Conservation (phyloP, 768 basidiomycete genomes). For the Pleurotus eryngii region DNA sequence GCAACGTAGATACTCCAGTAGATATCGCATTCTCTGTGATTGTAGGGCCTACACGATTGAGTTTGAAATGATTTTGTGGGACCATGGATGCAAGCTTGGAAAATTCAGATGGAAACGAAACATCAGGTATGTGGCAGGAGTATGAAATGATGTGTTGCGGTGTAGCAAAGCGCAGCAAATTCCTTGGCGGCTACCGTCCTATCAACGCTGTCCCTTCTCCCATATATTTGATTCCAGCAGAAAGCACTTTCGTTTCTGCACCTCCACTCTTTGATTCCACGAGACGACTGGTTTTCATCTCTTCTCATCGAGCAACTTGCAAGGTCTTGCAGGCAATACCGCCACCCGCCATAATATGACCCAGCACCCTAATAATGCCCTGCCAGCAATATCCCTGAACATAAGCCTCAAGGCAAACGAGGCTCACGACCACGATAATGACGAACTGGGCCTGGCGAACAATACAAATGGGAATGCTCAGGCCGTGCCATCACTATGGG, state of each 20-base stretch:
- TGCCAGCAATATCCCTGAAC: conserved; percentile 9
- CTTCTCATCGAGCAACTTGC: not conserved
- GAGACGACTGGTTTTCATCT: conserved; percentile 7
- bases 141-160: not conserved
- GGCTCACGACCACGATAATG: conserved; percentile 39
- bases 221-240: not conserved
- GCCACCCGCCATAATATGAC: not conserved
- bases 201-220: not conserved
- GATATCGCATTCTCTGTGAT: too few species aligned
- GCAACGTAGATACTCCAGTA: not conserved
- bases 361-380: not conserved
- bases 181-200: not conserved
- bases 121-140: not conserved
- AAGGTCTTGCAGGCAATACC: conserved; percentile 4
- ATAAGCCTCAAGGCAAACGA: conserved; percentile 25
- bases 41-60: too few species aligned
- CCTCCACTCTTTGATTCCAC: not conserved
- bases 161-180: not conserved
- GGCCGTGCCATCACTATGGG: conserved; percentile 55
- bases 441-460: conserved; percentile 38
- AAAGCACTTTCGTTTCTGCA: not conserved
- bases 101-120: not conserved
- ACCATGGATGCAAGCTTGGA: too few species aligned
- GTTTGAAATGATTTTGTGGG: too few species aligned
- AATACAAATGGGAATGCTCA: conserved; percentile 27